Base-by-base conservation (phyloP, 2,329 filamentous ascomycete genomes). In the Claviceps humidiphila region DNA sequence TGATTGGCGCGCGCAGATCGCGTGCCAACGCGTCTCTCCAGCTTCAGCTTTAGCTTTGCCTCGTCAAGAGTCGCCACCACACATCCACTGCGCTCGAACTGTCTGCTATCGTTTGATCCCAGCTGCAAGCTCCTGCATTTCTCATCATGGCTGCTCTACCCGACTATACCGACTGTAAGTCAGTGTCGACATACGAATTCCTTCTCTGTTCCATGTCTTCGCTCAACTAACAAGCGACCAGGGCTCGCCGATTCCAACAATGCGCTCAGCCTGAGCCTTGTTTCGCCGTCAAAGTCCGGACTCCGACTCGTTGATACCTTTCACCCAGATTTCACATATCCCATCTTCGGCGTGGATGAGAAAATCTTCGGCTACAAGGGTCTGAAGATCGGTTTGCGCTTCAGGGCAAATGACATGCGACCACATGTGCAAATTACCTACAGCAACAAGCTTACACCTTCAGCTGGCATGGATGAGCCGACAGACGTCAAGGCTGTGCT, bases 271-370 rank as follows among this genome's bases (percentile, higher is more conserved):
- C 74, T 89, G 60, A 80, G 77, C 50, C 73, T 87, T 39, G 69
- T 80, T 17, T 70, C 72, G 42, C 73, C 77, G 11, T 68, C 72
- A 5, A 66, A 71, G 17, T 68, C 68, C 7, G 72, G 73, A 57
- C 63, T 77, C 49, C 80, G 78, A 60, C 78, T 76, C 37, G 70
- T 84, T 59, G 76, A 78, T 26, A 77, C 79, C 30, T 97, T 98
- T 67, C 77, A 87, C 55, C 94, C 93, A 0, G 79, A 80, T 63
- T 94, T 90, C 66, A 96, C 91, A 17, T 95, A 97, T 67, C 74
- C 88, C 1, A 85, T 98, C 57, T 96, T 97, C 60, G 89, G 89
- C 61, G 85, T 97, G n/a, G 84, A 93, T 8, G 89, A 98, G 68
- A 79, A 77, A 34, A 91, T 97, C 57, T 90, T 95, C 60, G 91